Evolutionary conservation across 805 yeast species (phyloP), one percentile per base, ranked within the genome.

Genomic region (Nakazawaea molendinolei): DNA sequence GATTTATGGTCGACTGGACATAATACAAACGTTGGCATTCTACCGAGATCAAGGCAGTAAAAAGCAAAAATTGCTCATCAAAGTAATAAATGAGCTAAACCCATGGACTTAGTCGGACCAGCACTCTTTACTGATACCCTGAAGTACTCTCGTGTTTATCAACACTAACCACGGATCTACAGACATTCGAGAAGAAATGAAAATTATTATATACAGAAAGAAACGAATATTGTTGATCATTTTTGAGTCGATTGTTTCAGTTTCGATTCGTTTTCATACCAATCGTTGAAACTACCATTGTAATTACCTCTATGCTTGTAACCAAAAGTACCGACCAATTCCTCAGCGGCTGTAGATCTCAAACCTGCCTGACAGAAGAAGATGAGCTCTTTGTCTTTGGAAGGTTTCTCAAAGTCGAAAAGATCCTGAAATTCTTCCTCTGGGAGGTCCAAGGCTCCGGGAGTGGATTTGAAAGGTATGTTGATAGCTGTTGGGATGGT

Each of bases 321-420:
- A 8, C 97, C 97, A 59, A 80, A 86, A 17, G 95, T 83, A 43
- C 77, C 74, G 10, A 97, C 97, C 52, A 90, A 68, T 53, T 86
- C 95, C 55, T 86, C 95, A 28, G 96, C 89, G 44, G 86, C 86
- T 30, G 86, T 71, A 17, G 94, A 81, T 65, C 98, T 78, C 31
- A 87, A 83, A 39, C 98, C 98, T 7, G 84, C 95, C 33, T 83
- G 74, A 61, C 98, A 90, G 63, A 89, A 89, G 61, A 90, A 89
- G 28, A 90, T 73, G 53, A 90, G 66, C 46, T 85, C 84, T 52
- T 82, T 74, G 34, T 76, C 78, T 32, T 64, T 58, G 5, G 61
- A 48, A 3, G 98, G 98, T 63, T 90, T 90, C 10, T 67, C 68
- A 51, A 87, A 79, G 10, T 94, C 90, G 62, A 89, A 86, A 31